Evolutionary conservation across 2,329 filamentous ascomycete species (phyloP), one percentile per base, ranked within the genome.

Genomic region (Penicillium sp.): DNA sequence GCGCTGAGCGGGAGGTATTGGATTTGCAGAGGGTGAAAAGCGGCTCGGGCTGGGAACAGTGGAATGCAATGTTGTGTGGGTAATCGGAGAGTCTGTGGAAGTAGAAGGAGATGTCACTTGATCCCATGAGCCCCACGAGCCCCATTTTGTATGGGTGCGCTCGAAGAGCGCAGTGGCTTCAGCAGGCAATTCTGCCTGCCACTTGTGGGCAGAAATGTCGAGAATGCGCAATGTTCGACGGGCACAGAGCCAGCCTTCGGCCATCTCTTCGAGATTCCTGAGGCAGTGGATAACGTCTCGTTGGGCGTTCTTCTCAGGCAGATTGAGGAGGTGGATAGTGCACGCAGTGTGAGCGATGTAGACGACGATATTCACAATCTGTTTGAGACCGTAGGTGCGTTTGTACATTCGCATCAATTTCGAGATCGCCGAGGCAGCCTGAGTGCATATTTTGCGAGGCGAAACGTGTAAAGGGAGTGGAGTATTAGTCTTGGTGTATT

Each of bases 321-420:
- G 74, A 56, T 96, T 96, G 28, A 98, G 81, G 16, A 98, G 74
- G 61, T 97, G 93, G 31, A 97, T 94, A 0, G 89, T 96, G 64
- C 89, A 95, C 24, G 93, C 90, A 4, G 89, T 93, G 66, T 97
- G 91, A 0, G 87, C 79, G 70, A 97, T 96, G 67, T 98, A 98
- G 0, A 97, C 89, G 3, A 87, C 90, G 59, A 97, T 89, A 62
- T 97, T 97, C 71, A 88, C 95, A 27, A 98, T 95, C 65, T 97
- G 91, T 4, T 89, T 83, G 10, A 97, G 72, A 8, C 91, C 89
- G 67, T 95, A 94, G 1, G 85, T 85, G 57, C 91, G 88, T 67
- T 95, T 96, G 71, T 97, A 98, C 1, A 96, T 73, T 0, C 93
- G 84, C 72, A 96, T 85, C n/a, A 96, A 74, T 63, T 96, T 97